These are phyloP conservation scores for Botryotinia calthae DNA, from an alignment of 2,329 filamentous ascomycete species.

Conservation along the genomic window DNA sequence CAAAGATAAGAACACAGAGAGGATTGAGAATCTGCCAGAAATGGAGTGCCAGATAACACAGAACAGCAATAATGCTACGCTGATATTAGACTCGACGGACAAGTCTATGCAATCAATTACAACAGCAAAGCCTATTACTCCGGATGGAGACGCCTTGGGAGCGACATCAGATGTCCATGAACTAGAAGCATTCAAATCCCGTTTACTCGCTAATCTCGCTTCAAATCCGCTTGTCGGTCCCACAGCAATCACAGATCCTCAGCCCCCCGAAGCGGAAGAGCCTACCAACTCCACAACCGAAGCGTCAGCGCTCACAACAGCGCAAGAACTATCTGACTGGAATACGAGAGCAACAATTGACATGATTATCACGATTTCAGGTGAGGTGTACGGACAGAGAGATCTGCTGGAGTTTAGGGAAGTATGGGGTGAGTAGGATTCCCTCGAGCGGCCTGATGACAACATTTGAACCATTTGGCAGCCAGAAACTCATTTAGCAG, in stretches of 20 bases:
- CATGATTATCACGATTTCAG: slow-evolving; percentile 86
- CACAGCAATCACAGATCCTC: not conserved
- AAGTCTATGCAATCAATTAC: not conserved
- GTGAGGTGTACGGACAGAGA: slow-evolving; percentile 85
- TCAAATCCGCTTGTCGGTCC: not conserved
- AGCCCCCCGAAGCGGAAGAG: not conserved
- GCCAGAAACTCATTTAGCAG: not conserved
- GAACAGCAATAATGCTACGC: not conserved
- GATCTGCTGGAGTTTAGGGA: slow-evolving; percentile 77
- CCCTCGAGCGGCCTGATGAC: not conserved
- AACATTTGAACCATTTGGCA: not conserved
- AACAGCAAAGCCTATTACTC: not conserved
- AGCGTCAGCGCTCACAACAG: not conserved
- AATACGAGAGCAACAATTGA: slow-evolving; percentile 68
- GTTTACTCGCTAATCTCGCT: slow-evolving; percentile 10
- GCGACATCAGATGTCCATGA: not conserved
- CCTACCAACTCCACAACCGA: not conserved
- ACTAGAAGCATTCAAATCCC: not conserved
- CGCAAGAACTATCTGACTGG: slow-evolving; percentile 35
- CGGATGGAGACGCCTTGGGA: not conserved
- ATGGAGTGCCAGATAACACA: not conserved
- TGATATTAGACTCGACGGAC: not conserved
- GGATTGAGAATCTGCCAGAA: not conserved
- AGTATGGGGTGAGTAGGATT: slow-evolving; percentile 41
- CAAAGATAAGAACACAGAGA: not conserved